phyloP scores from a whole-genome alignment of 2,329 filamentous ascomycete genomes.

The Phyllachora maydis region DNA sequence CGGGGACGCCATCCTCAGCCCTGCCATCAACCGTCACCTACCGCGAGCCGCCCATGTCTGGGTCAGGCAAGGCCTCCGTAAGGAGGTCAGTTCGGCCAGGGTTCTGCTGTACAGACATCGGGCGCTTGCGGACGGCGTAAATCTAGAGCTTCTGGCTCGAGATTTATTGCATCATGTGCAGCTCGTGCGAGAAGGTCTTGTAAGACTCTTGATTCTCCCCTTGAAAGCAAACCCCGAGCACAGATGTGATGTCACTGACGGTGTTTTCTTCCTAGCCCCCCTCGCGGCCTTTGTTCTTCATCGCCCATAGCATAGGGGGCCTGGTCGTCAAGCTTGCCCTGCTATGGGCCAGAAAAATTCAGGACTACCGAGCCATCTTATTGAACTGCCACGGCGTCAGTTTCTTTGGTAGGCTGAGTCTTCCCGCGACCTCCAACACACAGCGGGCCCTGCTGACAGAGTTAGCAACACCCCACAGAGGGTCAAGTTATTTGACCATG shows the following conservation, averaged over 20 bases:
- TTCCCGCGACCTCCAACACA: too few relatives aligned
- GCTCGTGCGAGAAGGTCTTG: slow-evolving; percentile 9
- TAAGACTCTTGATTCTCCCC: slow-evolving; percentile 1
- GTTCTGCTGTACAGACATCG: slow-evolving; percentile 31
- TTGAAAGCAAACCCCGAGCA: background rate
- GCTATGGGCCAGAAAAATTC: slow-evolving; percentile 19
- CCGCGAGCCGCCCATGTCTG: slow-evolving; percentile 20
- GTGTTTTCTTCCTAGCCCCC: slow-evolving; percentile 6
- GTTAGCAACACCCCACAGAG: slow-evolving; percentile 36
- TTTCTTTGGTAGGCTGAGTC: slow-evolving; percentile 27
- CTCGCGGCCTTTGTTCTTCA: slow-evolving; percentile 33
- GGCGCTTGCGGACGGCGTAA: slow-evolving; percentile 16
- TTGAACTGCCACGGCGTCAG: slow-evolving; percentile 38
- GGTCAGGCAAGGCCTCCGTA: slow-evolving; percentile 29
- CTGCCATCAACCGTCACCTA: slow-evolving; percentile 11
- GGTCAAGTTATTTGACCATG: slow-evolving; percentile 41
- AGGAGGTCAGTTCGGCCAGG: slow-evolving; percentile 22
- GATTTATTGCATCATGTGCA: slow-evolving; percentile 22
- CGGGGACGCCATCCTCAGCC: slow-evolving; percentile 10
- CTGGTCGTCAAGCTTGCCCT: slow-evolving; percentile 36
- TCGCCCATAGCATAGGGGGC: slow-evolving; percentile 40
- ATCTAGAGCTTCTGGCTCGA: slow-evolving; percentile 21
- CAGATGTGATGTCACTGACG: background rate
- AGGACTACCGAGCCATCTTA: slow-evolving; percentile 20
- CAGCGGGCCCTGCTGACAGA: slow-evolving; percentile 5